phyloP scores from a whole-genome alignment of 352 stramenopile species.

The Globisporangium paroecandrum region DNA sequence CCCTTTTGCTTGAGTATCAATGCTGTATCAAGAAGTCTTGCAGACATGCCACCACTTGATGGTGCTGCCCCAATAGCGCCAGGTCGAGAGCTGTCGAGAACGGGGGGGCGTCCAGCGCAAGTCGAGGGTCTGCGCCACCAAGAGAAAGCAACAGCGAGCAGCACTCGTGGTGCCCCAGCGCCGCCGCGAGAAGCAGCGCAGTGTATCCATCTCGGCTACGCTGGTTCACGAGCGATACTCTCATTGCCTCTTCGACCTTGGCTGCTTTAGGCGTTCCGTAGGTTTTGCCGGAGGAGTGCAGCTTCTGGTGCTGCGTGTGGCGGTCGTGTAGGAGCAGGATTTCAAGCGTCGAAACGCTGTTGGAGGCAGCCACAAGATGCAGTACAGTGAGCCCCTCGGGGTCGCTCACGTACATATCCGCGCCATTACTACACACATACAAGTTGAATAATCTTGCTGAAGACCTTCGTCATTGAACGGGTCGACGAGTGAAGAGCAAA shows the following conservation, averaged over 20 bases:
- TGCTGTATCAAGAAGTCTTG: background rate
- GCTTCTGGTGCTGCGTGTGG: background rate
- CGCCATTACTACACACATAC: conserved; percentile 5
- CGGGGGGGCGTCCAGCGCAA: conserved; percentile 11
- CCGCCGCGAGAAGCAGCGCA: conserved; percentile 16
- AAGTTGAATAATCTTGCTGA: too few species aligned
- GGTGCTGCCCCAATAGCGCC: conserved; percentile 16
- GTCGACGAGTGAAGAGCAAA: background rate
- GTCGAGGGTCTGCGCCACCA: conserved; percentile 9
- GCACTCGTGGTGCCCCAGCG: conserved; percentile 9
- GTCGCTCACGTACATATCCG: conserved; percentile 8
- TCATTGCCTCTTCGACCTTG: too few species aligned
- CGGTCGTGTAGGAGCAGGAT: conserved; percentile 7
- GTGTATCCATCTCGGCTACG: conserved; percentile 17
- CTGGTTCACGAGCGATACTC: conserved; percentile 1
- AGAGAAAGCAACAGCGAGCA: conserved; percentile 12
- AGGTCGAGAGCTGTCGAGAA: conserved; percentile 20
- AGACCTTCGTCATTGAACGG: too few species aligned
- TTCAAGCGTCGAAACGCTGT: conserved; percentile 6
- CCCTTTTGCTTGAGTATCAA: background rate
- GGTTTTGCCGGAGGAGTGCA: background rate
- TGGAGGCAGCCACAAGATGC: conserved; percentile 16
- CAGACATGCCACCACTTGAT: conserved; percentile 10
- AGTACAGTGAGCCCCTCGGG: conserved; percentile 16
- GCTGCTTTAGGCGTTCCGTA: background rate